Evolutionary conservation across 306 rosid genomes (phyloP), one percentile per base, ranked within the genome.

Genomic region (Pyrus communis): DNA sequence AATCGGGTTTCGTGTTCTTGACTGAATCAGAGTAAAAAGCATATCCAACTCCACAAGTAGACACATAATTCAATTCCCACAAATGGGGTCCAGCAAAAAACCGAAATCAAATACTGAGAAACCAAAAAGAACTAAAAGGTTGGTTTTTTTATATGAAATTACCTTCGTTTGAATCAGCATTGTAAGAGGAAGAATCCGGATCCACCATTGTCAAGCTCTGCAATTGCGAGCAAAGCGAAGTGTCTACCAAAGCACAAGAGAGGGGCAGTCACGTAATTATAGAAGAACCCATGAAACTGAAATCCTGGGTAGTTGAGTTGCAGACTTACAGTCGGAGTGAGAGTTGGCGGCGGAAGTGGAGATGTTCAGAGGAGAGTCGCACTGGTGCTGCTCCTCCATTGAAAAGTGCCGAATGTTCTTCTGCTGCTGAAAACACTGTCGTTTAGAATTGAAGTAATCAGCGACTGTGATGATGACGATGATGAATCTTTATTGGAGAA

Each of bases 321-420:
- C 19, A 0, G 11, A 64, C 82, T 85, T 80, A 87, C 91, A 60
- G 58, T 64, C 75, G 52, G 82, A 79, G 25, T 28, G 40, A 70
- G 71, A 67, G 4, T 70, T 27, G 54, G 81, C 51, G 28, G 59
- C 14, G 17, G 66, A 19, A 13, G 25, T 1, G 68, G 84, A 76
- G 57, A 62, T 54, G 54, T 82, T 59, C 67, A 88, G 96, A 85
- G 86, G 92, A 78, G 92, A 92, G 79, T 90, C 91, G 73, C 69
- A 78, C 74, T 60, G 54, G 6, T 58, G 33, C 67, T 58, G 51
- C 76, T 55, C 79, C 74, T 81, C 89, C 93, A 89, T 89, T 33
- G 85, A 71, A 52, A 83, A 81, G 74, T 62, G 42, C 22, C 28
- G 42, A 66, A 25, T 62, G 67, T 64, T 67, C 66, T 84, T 67